Conservation (phyloP, 208 protist species). For the Acanthamoeba divionensis region DNA sequence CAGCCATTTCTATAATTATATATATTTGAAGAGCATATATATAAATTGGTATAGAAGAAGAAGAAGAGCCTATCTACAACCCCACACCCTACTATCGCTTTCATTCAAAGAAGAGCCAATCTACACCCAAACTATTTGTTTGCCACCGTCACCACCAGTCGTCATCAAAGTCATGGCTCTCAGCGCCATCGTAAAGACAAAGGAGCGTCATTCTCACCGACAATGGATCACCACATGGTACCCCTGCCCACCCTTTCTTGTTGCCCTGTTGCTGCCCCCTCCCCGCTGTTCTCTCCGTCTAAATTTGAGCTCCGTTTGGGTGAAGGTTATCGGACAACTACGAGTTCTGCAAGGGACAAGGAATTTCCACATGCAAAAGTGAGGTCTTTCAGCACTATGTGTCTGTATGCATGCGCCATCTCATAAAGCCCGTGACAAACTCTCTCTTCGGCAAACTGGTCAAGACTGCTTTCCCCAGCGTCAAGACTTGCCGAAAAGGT, state of each 20-base stretch:
- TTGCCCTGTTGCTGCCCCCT: not conserved
- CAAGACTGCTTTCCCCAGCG: conserved; percentile 13
- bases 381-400: conserved; percentile 7
- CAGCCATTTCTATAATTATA: too few species aligned
- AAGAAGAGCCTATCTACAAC: too few species aligned
- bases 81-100: too few species aligned
- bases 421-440: conserved; percentile 43
- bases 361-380: not conserved
- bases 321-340: not conserved
- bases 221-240: conserved; percentile 36
- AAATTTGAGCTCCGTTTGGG: not conserved
- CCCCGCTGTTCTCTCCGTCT: not conserved
- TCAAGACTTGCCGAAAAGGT: conserved; percentile 25
- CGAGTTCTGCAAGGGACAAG: not conserved
- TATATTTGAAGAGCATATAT: too few species aligned
- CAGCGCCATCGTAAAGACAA: conserved; percentile 39
- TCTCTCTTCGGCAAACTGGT: conserved; percentile 30
- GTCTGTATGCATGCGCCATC: not conserved
- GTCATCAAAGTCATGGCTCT: not conserved
- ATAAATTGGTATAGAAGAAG: too few species aligned
- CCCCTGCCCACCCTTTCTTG: not conserved
- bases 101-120: too few species aligned
- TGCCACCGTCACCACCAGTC: too few species aligned
- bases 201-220: conserved; percentile 28
- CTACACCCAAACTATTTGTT: too few species aligned